Base-by-base conservation (phyloP, 139 green algal species). In the Picochlorum sp. region DNA sequence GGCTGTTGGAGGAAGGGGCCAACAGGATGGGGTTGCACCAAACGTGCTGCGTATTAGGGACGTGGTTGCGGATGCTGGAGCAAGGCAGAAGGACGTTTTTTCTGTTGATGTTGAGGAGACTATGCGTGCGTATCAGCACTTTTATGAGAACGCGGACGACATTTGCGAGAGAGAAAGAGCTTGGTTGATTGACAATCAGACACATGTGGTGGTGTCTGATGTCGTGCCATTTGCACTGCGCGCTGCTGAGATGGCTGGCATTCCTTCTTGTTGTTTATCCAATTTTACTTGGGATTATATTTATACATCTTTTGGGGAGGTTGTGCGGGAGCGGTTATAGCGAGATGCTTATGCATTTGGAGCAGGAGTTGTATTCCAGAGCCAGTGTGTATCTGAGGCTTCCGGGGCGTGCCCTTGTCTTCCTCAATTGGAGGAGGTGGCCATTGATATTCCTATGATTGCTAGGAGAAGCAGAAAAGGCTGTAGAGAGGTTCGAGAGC, bases 231-330 rank as follows among this genome's bases (percentile, higher is more conserved):
- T 90, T 11, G 75, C 72, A 13, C 88, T 74, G 44, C 63, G 74
- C 50, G 82, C 83, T n/a, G 83, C 83, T 37, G 41, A 61, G 13
- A 44, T 38, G 6, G 79, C 70, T n/a, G 69, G 67, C 45, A 66
- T 90, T 8, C 77, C 83, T 13, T 73, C 61, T 11, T 68, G 87
- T 2, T 76, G 68, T 34, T 73, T 90, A 14, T 78, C 66, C 34
- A 90, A 90, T 69, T 90, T 90, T 75, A 82, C 70, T 49, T 86
- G 77, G 80, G 83, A 89, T 74, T 89, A 87, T 54, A 78, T 89
- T 14, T 89, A 84, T 50, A 61, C 16, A 21, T 54, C 47, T 20
- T 54, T 54, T 54, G 47, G n/a, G 11, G 9, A 54, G 15, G 89
- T 82, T 69, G 34, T 41, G 34, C 34, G 34, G 34, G 34, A 41